These are phyloP conservation scores for Chaetomium fimeti DNA, from an alignment of 495 filamentous ascomycete genomes.

Conservation along the genomic window DNA sequence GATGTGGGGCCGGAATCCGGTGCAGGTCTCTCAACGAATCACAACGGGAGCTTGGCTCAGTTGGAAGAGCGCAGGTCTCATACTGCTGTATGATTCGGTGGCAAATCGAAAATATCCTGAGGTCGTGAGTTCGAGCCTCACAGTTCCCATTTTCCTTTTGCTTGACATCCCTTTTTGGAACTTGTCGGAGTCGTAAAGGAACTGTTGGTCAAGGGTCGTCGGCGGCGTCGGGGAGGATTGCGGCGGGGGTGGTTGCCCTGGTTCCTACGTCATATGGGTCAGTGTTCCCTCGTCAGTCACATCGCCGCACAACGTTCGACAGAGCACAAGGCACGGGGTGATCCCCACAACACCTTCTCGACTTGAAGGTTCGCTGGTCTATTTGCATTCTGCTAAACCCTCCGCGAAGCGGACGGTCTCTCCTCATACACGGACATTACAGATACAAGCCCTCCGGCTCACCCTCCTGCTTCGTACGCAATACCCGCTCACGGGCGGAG, in stretches of 20 bases:
- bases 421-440: constrained; percentile 52
- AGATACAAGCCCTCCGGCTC: constrained; percentile 98
- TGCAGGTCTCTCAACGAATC: background rate
- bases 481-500: constrained; percentile 83
- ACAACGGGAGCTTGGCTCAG: constrained; percentile 28
- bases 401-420: background rate
- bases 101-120: constrained; percentile 22
- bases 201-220: background rate
- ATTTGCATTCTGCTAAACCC: constrained; percentile 15
- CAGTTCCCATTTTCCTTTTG: constrained; percentile 26
- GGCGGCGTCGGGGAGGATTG: too few relatives aligned
- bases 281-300: too few relatives aligned
- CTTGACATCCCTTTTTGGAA: background rate
- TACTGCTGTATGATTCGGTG: constrained; percentile 24
- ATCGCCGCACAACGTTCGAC: too few relatives aligned
- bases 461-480: constrained; percentile 98
- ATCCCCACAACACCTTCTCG: background rate
- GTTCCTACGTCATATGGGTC: too few relatives aligned
- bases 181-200: background rate
- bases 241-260: too few relatives aligned
- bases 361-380: constrained; percentile 17
- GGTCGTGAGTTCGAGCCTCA: constrained; percentile 35
- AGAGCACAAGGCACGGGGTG: too few relatives aligned
- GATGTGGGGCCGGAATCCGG: background rate
- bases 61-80: constrained; percentile 33